Conservation (phyloP, 805 yeast genomes). For the Starmerella stigmatis region DNA sequence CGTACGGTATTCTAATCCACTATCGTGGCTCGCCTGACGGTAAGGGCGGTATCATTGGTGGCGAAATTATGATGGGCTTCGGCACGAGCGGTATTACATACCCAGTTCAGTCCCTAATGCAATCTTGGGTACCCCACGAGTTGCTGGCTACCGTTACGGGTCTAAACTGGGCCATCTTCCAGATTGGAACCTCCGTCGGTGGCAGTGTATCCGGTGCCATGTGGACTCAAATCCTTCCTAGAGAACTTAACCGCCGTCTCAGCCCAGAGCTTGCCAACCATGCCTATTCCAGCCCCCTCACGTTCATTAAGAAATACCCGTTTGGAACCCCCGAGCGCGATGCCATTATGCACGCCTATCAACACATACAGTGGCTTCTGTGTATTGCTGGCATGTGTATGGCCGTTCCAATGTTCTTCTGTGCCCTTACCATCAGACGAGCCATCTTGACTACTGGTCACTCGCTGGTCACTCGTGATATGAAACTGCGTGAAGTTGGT, state of each 20-base stretch:
- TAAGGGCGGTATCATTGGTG: no score
- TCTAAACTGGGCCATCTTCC: conserved; percentile 45
- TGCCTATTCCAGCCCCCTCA: conserved; percentile 48
- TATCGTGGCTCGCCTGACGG: no score
- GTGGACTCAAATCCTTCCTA: conserved; percentile 53
- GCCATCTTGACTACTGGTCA: no score
- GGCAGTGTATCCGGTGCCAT: conserved; percentile 55
- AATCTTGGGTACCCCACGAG: conserved; percentile 48
- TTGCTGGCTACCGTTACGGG: conserved; percentile 55
- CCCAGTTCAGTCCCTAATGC: conserved; percentile 52
- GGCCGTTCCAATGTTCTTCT: no score
- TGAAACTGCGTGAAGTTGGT: no score
- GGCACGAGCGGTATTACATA: no score
- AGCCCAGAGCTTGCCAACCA: conserved; percentile 33
- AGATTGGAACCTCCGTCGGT: conserved; percentile 57
- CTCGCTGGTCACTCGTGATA: no score
- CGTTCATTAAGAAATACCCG: conserved; percentile 38
- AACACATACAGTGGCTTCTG: conserved; percentile 50
- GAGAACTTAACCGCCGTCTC: conserved; percentile 33
- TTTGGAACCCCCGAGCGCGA: conserved; percentile 56
- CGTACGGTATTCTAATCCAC: no score
- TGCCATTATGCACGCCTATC: conserved; percentile 48
- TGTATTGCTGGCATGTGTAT: no score
- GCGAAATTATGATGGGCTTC: no score
- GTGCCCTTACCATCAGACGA: no score